Evolutionary conservation across 805 yeast species (phyloP), one percentile per base, ranked within the genome.

Genomic region (Jamesozyma lodderae): DNA sequence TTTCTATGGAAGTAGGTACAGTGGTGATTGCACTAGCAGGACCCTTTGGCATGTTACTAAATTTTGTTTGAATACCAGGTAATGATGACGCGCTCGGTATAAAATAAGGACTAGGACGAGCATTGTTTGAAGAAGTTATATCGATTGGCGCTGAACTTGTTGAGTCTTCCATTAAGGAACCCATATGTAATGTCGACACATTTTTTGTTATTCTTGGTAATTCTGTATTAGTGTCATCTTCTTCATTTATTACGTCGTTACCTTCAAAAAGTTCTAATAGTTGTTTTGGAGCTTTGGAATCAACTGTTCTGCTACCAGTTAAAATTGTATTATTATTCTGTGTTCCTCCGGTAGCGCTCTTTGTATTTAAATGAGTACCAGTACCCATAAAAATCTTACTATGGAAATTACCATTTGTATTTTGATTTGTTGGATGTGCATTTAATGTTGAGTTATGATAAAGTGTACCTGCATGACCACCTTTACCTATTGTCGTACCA

Each of bases 231-330:
- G 36, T 32, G 25, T 44, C 32, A 23, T 43, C 44, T 20, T 47
- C 48, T 31, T 55, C 57, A 17, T 37, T 44, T 7, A 50, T 43
- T 9, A 53, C 61, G 18, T 59, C 67, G 9, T 53, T 62, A 20
- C 74, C 77, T 46, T 80, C 86, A 54, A 85, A 85, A 20, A 86
- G 59, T 53, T 77, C 77, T 41, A 79, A 60, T 23, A 86, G 62
- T 2, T 92, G 80, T 53, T 75, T 77, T 1, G 95, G 95, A 0
- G 85, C 79, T 35, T 54, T 49, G 3, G 55, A 29, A n/a, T 52
- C 57, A 1, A 47, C 38, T 17, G 42, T 46, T 32, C 49, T 47
- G 25, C 45, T 46, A 17, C 37, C 39, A 32, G 66, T 64, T 26
- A 58, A 58, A 4, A 60, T 52, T 20, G 53, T 51, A n/a, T n/a